These are phyloP conservation scores for Coemansia sp. DNA, from an alignment of 192 early-diverging fungal genomes.

Conservation along the genomic window DNA sequence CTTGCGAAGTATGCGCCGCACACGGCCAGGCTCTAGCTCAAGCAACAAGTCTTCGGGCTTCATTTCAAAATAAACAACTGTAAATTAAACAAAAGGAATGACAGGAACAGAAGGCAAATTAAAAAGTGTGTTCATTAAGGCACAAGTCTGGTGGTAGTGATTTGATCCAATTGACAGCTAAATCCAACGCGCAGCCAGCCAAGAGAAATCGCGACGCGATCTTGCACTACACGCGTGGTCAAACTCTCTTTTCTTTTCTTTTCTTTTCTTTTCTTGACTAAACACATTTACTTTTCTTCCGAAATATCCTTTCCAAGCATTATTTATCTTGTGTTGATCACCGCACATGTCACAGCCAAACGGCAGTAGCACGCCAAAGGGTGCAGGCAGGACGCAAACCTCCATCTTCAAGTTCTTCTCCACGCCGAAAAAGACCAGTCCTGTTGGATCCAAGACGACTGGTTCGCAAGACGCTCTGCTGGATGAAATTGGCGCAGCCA, in stretches of 20 bases:
- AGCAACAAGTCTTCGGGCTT: constrained; percentile 28
- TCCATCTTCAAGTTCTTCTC: constrained; percentile 50
- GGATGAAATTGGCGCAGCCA: constrained; percentile 16
- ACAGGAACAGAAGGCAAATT: background rate
- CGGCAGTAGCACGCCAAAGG: constrained; percentile 37
- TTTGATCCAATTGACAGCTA: background rate
- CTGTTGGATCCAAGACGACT: background rate
- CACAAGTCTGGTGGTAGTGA: background rate
- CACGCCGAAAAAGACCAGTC: constrained; percentile 26
- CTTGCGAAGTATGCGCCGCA: constrained; percentile 44
- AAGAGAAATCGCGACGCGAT: background rate
- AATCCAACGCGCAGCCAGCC: background rate
- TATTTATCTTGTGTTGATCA: background rate
- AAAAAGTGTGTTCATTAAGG: background rate
- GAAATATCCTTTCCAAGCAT: background rate
- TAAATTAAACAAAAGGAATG: background rate
- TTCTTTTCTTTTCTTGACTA: background rate
- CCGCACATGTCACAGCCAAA: constrained; percentile 24
- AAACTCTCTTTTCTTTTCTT: background rate
- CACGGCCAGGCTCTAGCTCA: constrained; percentile 27
- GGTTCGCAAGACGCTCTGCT: constrained; percentile 53
- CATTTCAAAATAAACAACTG: constrained; percentile 14
- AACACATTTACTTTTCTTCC: background rate
- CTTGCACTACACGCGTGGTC: background rate
- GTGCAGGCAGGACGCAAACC: constrained; percentile 33